phyloP scores from a whole-genome alignment of 2,329 filamentous ascomycete species.

The Sarocladium kiliense region DNA sequence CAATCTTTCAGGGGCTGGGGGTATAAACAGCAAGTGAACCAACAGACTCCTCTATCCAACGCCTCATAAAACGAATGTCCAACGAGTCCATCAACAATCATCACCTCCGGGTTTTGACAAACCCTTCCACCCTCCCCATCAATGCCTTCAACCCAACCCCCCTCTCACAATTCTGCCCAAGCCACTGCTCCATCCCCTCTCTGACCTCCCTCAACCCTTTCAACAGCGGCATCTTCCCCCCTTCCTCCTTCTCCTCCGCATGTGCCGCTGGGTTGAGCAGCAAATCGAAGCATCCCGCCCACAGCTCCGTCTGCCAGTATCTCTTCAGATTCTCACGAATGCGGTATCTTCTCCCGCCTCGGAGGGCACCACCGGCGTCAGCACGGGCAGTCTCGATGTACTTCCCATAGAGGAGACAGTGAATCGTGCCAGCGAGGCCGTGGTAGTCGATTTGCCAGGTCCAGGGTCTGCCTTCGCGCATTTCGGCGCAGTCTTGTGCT shows the following conservation, averaged over 20 bases:
- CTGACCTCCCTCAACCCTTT: conserved; percentile 64
- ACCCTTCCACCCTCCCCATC: conserved; percentile 58
- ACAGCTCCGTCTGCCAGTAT: conserved; percentile 95
- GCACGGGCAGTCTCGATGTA: conserved; percentile 78
- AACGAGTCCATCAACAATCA: background rate
- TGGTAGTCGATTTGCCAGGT: conserved; percentile 98
- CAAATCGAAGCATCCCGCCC: conserved; percentile 76
- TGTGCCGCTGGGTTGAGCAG: conserved; percentile 73
- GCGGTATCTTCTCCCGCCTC: conserved; percentile 63
- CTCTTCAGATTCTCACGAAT: conserved; percentile 82
- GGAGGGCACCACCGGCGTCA: conserved; percentile 50
- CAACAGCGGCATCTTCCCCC: conserved; percentile 64
- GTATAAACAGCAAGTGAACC: background rate
- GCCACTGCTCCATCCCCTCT: conserved; percentile 77
- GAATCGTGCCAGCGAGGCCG: conserved; percentile 81
- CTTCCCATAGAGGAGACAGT: conserved; percentile 86
- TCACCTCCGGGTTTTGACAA: conserved; percentile 32
- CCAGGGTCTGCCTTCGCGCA: conserved; percentile 91
- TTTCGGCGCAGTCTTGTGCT: conserved; percentile 87
- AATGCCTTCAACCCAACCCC: conserved; percentile 68
- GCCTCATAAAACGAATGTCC: background rate
- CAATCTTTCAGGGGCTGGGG: background rate
- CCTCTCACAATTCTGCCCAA: conserved; percentile 76
- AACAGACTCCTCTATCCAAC: background rate
- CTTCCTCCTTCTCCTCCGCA: conserved; percentile 47